A percentile compares a stretch with the other conserved stretches of the same genome.
These are phyloP conservation scores for Solanum hybrid DNA, from an alignment of 305 asterid genomes.

Conservation along the genomic window DNA sequence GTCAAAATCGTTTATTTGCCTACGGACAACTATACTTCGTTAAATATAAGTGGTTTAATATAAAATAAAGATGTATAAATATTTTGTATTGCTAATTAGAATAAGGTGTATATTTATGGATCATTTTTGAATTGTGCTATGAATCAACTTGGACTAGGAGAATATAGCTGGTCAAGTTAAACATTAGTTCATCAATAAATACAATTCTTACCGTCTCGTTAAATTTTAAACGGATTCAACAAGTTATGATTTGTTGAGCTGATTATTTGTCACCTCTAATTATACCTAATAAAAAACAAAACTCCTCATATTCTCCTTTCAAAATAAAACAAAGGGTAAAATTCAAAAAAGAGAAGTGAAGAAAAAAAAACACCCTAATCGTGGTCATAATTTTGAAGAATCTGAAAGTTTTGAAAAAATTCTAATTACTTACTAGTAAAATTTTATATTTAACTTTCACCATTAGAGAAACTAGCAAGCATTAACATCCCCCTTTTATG, in stretches of 20 bases:
- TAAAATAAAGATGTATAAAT: no score
- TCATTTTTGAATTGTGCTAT: not conserved
- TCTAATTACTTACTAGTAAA: no score
- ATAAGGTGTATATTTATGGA: not conserved
- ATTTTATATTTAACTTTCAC: no score
- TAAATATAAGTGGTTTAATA: no score
- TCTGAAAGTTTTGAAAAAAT: no score
- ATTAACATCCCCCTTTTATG: not conserved
- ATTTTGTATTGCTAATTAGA: not conserved
- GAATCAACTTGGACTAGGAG: not conserved
- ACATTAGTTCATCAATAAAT: no score
- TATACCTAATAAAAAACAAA: no score
- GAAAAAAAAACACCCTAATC: no score
- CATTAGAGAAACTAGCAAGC: not conserved
- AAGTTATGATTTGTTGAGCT: not conserved
- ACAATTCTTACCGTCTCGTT: not conserved
- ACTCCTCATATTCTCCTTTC: not conserved
- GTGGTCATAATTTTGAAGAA: no score
- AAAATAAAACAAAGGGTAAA: not conserved
- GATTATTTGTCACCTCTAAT: no score
- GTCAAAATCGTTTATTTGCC: not conserved
- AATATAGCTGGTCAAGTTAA: no score
- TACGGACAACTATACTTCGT: not conserved
- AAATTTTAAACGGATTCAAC: not conserved
- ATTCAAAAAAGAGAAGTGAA: not conserved